These are phyloP conservation scores for Cercophora sp. DNA, from an alignment of 495 filamentous ascomycete genomes.

Conservation along the genomic window DNA sequence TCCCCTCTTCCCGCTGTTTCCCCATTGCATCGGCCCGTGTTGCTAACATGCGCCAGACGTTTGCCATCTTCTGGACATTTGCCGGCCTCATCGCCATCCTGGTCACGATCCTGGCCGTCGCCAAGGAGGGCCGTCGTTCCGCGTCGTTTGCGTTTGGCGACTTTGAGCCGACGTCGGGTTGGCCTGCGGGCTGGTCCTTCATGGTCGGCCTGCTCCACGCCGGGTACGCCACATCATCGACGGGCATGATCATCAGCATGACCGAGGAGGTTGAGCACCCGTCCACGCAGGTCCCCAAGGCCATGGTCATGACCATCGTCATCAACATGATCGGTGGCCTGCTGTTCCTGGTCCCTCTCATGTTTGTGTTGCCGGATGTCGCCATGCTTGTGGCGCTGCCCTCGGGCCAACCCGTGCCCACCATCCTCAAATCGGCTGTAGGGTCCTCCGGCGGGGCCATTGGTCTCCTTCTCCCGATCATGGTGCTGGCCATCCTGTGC, in stretches of 20 bases:
- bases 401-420: conserved; percentile 41
- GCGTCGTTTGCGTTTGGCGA: conserved; percentile 40
- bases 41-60: conserved; percentile 30
- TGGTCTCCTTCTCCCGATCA: conserved; percentile 43
- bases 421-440: conserved; percentile 43
- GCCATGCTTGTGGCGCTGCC: conserved; percentile 36
- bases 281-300: conserved; percentile 48
- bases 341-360: conserved; percentile 46
- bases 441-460: conserved; percentile 45
- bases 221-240: conserved; percentile 49
- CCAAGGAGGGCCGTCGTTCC: conserved; percentile 40
- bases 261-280: conserved; percentile 47
- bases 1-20: neutral
- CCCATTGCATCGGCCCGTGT: neutral
- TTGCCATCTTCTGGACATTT: conserved; percentile 51
- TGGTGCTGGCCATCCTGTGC: conserved; percentile 53
- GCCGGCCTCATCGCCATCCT: conserved; percentile 43
- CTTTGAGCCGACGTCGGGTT: conserved; percentile 46
- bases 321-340: conserved; percentile 48
- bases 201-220: conserved; percentile 46
- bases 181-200: conserved; percentile 48
- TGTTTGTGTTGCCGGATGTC: conserved; percentile 47
- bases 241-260: conserved; percentile 52
- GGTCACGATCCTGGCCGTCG: conserved; percentile 40
- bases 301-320: conserved; percentile 47